Conservation (phyloP, 2,329 filamentous ascomycete species). For the Fusarium nanum region DNA sequence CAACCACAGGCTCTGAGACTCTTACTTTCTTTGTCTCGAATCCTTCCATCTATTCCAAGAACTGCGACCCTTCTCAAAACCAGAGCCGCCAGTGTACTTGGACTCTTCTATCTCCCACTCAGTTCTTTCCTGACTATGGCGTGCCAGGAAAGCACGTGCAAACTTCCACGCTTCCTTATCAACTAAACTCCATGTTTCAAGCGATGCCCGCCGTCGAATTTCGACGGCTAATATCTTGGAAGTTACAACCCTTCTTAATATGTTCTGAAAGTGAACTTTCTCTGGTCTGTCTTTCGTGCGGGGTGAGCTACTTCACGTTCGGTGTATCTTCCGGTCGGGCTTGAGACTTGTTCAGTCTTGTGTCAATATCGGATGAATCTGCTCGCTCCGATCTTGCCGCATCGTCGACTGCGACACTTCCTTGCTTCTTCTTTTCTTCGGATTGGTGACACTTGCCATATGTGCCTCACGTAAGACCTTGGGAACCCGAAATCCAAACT, state of each 20-base stretch:
- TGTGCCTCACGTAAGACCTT: constrained; percentile 58
- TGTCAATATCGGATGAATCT: constrained; percentile 9
- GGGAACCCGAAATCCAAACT: constrained; percentile 87
- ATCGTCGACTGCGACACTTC: constrained; percentile 47
- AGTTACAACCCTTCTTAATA: constrained; percentile 63
- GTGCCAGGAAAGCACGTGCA: constrained; percentile 73
- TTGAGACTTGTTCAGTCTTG: constrained; percentile 55
- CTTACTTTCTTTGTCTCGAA: constrained; percentile 20
- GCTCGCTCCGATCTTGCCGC: constrained; percentile 10
- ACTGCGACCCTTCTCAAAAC: constrained; percentile 59
- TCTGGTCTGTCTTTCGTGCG: constrained; percentile 62
- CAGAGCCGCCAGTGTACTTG: constrained; percentile 71
- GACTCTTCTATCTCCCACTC: constrained; percentile 78
- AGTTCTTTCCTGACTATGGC: constrained; percentile 70
- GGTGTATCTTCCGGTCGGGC: constrained; percentile 34
- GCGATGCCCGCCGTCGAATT: constrained; percentile 61
- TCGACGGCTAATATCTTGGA: constrained; percentile 59
- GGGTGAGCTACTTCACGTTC: constrained; percentile 54
- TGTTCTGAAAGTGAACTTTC: constrained; percentile 66
- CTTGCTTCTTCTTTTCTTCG: constrained; percentile 27
- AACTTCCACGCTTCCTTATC: constrained; percentile 85
- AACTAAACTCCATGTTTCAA: constrained; percentile 76
- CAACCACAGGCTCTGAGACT: neutral
- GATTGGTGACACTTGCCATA: constrained; percentile 44
- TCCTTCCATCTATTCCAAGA: constrained; percentile 54